Base-by-base conservation (phyloP, 2,329 filamentous ascomycete species). In the Alternaria brassicicola region DNA sequence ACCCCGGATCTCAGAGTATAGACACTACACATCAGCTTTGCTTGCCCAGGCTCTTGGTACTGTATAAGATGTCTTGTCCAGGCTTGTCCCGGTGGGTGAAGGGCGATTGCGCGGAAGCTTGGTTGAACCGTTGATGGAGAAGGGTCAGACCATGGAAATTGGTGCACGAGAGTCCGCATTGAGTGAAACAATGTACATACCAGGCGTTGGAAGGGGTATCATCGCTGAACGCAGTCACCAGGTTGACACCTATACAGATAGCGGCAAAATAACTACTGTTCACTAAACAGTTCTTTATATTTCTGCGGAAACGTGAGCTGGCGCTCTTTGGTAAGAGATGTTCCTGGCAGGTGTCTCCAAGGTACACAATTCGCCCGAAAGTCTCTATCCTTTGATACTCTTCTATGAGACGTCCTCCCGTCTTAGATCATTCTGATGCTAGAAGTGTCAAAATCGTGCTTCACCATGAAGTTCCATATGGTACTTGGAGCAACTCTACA, bases 1-100 rank as follows among this genome's bases (percentile, higher is more conserved):
- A 65, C 64, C 64, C 62, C 60, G 43, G 60, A 63, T 63, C 56
- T 39, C 50, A 56, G 53, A 43, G 17, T n/a, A 19, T 39, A 42
- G 23, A 52, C n/a, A 48, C 31, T 51, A 48, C 59, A 42, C 51
- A 48, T 38, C 46, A 49, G 13, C 10, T 35, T 33, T 45, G 31
- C 26, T 38, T 46, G 64, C 63, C 63, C 39, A 67, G 60, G 31
- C 48, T 62, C 62, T 67, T 67, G 57, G 61, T 62, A 59, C 26
- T 46, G 57, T 61, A 61, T 59, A 70, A 66, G 66, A 58, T 26
- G 54, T 66, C 62, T 68, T 63, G 52, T 65, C 42, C 52, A 65
- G 64, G 42, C 66, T 69, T 69, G 66, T 70, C 67, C 68, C 68
- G 68, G 50, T 57, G 68, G 68, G 41, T 67, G 63, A 70, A 69